Evolutionary conservation across 148 eudicot species (phyloP), one percentile per base, ranked within the genome.

Genomic region (Silene conica): DNA sequence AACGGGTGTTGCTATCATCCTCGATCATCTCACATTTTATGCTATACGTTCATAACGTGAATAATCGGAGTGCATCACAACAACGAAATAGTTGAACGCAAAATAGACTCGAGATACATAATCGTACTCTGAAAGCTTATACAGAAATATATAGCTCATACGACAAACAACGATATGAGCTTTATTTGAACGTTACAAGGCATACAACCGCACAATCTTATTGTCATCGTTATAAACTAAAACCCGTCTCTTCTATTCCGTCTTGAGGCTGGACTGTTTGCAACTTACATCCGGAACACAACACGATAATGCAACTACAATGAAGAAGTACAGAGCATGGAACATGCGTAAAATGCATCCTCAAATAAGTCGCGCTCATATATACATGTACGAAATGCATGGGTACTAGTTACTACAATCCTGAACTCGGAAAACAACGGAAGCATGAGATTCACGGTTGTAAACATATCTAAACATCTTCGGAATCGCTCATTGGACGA

Each of bases 401-500:
- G 58, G 26, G 8, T 3, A 31, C 19, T 28, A 0, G 22, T 6
- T 38, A 60, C 54, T 74, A 79, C 76, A 65, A 65, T 66, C 11
- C 57, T 14, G 67, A 45, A 15, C 23, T 9, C 43, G 34, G 55
- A 70, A 45, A 12, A 65, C 64, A 22, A 63, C 28, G 48, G 21
- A 4, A 1, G 73, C 73, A 73, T 41, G 71, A 19, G 2, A 20
- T 48, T 57, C 21, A 6, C 18, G 55, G 65, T 28, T 2, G 72
- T 19, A 31, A 10, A 73, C 67, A 38, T 7, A 5, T 38, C 74
- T 77, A 87, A 16, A 77, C 85, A 70, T 90, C 98, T 71, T 88
- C 93, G 5, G 82, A 84, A 70, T 92, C 93, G 59, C 96, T 91
- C 79, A 81, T 81, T 7, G 90, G 73, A 61, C 74, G 87, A 22